phyloP scores from a whole-genome alignment of 306 rosid genomes.

The Phaseolus lunatus region DNA sequence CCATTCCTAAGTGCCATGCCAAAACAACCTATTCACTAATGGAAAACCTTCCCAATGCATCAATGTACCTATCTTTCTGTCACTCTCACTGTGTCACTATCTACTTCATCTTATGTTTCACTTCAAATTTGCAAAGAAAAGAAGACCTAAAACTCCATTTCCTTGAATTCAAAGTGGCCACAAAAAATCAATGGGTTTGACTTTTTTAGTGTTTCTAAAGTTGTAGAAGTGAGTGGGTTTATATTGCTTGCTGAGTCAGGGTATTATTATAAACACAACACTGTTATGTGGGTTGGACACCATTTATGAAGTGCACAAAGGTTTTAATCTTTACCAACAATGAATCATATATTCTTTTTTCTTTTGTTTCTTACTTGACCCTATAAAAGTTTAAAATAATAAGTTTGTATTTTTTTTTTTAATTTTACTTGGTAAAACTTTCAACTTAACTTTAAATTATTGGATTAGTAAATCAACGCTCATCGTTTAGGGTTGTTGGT shows the following conservation, averaged over 20 bases:
- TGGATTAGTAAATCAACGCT: too few relatives aligned
- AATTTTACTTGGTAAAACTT: too few relatives aligned
- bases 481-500: too few relatives aligned
- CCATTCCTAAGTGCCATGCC: background rate
- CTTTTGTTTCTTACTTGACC: too few relatives aligned
- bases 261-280: background rate
- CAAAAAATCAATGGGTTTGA: background rate
- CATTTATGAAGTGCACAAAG: background rate
- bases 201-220: background rate
- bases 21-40: background rate
- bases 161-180: background rate
- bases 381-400: too few relatives aligned
- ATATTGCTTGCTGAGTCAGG: conserved; percentile 19
- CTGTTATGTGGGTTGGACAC: background rate
- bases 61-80: background rate
- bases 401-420: too few relatives aligned
- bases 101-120: conserved; percentile 28
- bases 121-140: background rate
- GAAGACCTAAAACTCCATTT: background rate
- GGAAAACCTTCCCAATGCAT: background rate
- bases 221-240: background rate
- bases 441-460: too few relatives aligned
- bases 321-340: too few relatives aligned
- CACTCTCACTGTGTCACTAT: background rate
- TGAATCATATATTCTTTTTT: too few relatives aligned